Evolutionary conservation across 805 yeast genomes (phyloP).

Genomic region (Myxozyma geophila): DNA sequence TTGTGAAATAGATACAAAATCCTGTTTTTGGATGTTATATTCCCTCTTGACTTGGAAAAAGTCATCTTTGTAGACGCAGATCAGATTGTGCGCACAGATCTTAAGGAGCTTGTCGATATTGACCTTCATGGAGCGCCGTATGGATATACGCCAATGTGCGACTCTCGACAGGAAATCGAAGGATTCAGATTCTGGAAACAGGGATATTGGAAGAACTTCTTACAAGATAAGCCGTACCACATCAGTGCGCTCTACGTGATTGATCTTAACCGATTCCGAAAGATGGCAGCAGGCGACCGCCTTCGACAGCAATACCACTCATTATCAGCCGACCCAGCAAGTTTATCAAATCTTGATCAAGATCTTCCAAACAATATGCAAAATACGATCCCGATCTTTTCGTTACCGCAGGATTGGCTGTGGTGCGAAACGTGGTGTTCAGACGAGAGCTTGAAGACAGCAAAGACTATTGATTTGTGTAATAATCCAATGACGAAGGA

Average conservation of each 20-base stretch:
- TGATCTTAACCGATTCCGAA: conserved; percentile 70
- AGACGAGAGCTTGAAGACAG: conserved; percentile 60
- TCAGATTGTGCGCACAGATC: conserved; percentile 76
- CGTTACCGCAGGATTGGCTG: conserved; percentile 81
- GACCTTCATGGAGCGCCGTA: conserved; percentile 84
- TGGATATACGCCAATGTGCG: conserved; percentile 87
- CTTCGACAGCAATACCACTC: conserved; percentile 84
- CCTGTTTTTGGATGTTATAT: conserved; percentile 80
- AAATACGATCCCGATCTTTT: conserved; percentile 63
- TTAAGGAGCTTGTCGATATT: conserved; percentile 66
- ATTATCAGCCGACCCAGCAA: conserved; percentile 75
- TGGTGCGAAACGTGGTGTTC: conserved; percentile 96
- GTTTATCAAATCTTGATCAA: conserved; percentile 84
- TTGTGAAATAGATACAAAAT: conserved; percentile 59
- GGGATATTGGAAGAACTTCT: conserved; percentile 80
- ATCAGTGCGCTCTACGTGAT: conserved; percentile 82
- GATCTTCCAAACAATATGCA: conserved; percentile 93
- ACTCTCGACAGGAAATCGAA: conserved; percentile 76
- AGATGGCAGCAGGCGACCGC: conserved; percentile 72
- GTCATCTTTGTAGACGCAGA: conserved; percentile 88
- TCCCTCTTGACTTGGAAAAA: conserved; percentile 75
- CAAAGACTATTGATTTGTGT: conserved; percentile 82
- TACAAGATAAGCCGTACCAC: conserved; percentile 70
- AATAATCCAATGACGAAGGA: conserved; percentile 84
- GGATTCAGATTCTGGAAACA: conserved; percentile 90